Conservation (phyloP, 2,329 filamentous ascomycete genomes). For the Microdochium bolleyi region DNA sequence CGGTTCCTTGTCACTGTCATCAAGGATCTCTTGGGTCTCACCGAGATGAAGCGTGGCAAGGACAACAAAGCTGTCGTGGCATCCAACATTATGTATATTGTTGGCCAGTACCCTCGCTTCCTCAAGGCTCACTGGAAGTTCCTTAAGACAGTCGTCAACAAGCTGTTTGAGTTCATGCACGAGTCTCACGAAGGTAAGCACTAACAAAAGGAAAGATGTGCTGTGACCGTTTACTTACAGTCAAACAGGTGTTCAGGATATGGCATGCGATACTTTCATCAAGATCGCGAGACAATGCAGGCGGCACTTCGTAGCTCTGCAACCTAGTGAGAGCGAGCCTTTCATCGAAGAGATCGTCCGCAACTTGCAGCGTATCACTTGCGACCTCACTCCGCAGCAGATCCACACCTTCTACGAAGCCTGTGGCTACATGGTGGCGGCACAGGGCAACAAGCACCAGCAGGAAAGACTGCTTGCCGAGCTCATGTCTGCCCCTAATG, state of each 20-base stretch:
- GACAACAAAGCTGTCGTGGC: conserved; percentile 99
- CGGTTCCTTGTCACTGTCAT: conserved; percentile 97
- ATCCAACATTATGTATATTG: conserved; percentile 99
- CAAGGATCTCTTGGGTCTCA: conserved; percentile 92
- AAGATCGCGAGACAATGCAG: conserved; percentile 99
- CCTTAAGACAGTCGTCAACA: conserved; percentile 98
- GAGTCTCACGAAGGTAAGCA: conserved; percentile 87
- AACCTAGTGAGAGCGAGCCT: conserved; percentile 87
- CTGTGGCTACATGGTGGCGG: conserved; percentile 98
- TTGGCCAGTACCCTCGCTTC: conserved; percentile 96
- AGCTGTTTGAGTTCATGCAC: conserved; percentile 99
- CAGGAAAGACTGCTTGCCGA: conserved; percentile 89
- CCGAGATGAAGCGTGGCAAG: conserved; percentile 98
- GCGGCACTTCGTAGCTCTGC: conserved; percentile 91
- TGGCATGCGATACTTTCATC: conserved; percentile 99
- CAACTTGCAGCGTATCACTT: conserved; percentile 92
- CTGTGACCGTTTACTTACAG: conserved; percentile 14
- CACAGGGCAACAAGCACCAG: conserved; percentile 88
- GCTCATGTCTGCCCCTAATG: conserved; percentile 87
- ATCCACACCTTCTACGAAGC: conserved; percentile 99
- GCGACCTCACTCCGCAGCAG: conserved; percentile 90
- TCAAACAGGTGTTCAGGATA: conserved; percentile 79
- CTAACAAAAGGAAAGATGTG: background rate
- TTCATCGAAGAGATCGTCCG: conserved; percentile 99
- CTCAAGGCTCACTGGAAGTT: conserved; percentile 99